Evolutionary conservation across 129 eudicot genomes (phyloP).

Genomic region (Helianthus tuberosus): DNA sequence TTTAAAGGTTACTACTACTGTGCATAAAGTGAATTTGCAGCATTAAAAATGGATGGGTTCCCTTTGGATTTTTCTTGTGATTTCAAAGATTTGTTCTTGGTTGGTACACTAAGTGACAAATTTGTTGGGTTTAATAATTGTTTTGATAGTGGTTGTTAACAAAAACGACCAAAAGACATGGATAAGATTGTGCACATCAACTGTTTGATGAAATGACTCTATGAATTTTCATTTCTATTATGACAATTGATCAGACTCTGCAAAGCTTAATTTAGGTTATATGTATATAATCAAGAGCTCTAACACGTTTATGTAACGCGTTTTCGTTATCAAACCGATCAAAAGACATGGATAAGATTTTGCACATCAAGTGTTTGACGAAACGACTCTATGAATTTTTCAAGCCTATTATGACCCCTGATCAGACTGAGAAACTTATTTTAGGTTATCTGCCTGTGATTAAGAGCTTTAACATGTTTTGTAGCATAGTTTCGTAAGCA

Average conservation of each 20-base stretch:
- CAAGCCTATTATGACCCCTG: neutral
- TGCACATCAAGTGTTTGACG: too few relatives aligned
- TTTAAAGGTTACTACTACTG: neutral
- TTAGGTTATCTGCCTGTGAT: neutral
- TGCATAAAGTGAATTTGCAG: neutral
- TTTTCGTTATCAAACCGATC: too few relatives aligned
- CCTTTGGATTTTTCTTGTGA: slow-evolving; percentile 19
- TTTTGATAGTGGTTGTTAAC: slow-evolving; percentile 1
- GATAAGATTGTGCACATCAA: slow-evolving; percentile 27
- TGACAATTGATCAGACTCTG: neutral
- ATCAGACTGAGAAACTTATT: slow-evolving; percentile 10
- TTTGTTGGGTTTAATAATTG: neutral
- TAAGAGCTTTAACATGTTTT: slow-evolving; percentile 6
- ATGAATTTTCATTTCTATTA: neutral
- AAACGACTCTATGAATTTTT: too few relatives aligned
- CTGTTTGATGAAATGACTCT: slow-evolving; percentile 22
- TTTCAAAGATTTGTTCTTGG: slow-evolving; percentile 28
- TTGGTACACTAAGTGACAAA: slow-evolving; percentile 9
- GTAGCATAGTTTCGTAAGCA: neutral
- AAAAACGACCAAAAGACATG: slow-evolving; percentile 17
- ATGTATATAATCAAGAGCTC: neutral
- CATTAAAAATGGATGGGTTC: slow-evolving; percentile 7
- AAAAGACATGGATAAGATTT: too few relatives aligned
- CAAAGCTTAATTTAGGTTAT: slow-evolving; percentile 4
- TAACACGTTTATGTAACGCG: neutral